phyloP scores from a whole-genome alignment of 139 green algal species.

The Auxenochlorella pyrenoidosa region DNA sequence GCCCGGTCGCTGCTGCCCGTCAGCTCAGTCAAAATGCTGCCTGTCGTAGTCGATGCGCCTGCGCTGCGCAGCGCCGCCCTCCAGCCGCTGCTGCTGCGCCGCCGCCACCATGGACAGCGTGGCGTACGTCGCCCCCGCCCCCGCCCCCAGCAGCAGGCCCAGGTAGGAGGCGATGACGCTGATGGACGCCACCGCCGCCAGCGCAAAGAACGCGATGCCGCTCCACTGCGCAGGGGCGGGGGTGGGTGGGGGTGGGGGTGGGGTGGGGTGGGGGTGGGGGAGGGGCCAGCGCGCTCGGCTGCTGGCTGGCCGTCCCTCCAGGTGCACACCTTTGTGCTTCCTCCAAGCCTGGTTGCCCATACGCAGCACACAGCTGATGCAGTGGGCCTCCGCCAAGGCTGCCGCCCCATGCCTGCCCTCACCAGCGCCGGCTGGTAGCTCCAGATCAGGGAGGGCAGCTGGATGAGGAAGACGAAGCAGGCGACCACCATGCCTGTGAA shows the following conservation, averaged over 20 bases:
- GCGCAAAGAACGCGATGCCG: conserved; percentile 48
- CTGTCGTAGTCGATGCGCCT: conserved; percentile 2
- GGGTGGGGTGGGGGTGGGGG: too few relatives aligned
- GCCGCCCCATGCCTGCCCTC: conserved; percentile 7
- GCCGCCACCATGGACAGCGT: conserved; percentile 20
- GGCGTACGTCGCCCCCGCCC: conserved; percentile 32
- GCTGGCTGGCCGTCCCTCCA: too few relatives aligned
- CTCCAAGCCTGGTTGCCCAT: too few relatives aligned
- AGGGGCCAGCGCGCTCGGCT: too few relatives aligned
- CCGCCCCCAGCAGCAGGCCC: conserved; percentile 45
- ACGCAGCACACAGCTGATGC: too few relatives aligned
- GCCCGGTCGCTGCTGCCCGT: too few relatives aligned
- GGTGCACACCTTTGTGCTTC: too few relatives aligned
- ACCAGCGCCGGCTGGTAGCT: conserved; percentile 46
- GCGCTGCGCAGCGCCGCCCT: background rate
- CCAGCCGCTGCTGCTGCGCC: conserved; percentile 27
- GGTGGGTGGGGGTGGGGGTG: background rate
- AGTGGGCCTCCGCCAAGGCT: too few relatives aligned
- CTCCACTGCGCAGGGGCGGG: conserved; percentile 28
- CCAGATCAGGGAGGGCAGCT: conserved; percentile 55
- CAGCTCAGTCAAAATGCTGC: conserved; percentile 28
- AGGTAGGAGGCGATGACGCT: conserved; percentile 49
- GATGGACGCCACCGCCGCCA: conserved; percentile 31
- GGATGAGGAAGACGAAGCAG: conserved; percentile 57
- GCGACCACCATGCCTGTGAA: conserved; percentile 53